phyloP scores from a whole-genome alignment of 129 eudicot species.

The Saposhnikovia divaricata region DNA sequence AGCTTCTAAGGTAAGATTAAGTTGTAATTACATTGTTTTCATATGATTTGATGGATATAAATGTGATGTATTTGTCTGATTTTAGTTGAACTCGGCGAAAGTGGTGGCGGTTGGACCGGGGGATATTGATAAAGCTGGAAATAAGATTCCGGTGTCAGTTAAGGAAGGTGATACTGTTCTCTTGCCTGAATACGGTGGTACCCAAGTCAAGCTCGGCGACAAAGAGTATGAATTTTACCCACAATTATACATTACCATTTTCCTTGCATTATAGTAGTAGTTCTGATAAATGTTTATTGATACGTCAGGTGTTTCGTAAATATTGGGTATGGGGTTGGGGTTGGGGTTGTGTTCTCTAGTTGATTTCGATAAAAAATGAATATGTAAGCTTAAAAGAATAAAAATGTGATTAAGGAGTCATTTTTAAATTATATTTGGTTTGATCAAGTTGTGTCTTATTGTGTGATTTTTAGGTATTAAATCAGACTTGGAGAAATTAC shows the following conservation, averaged over 20 bases:
- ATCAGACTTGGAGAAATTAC: too few relatives aligned
- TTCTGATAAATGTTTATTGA: not conserved
- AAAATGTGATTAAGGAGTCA: not conserved
- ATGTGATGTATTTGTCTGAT: not conserved
- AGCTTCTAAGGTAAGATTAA: not conserved
- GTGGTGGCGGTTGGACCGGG: conserved; percentile 88
- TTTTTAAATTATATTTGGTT: not conserved
- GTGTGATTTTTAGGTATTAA: too few relatives aligned
- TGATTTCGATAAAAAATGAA: not conserved
- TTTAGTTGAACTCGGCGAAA: conserved; percentile 75
- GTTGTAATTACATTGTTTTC: not conserved
- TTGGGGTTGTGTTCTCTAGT: not conserved
- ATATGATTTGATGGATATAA: not conserved
- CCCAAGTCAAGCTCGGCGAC: conserved; percentile 73
- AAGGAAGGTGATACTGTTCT: conserved; percentile 94
- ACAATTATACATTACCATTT: not conserved
- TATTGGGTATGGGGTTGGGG: not conserved
- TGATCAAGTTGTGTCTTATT: not conserved
- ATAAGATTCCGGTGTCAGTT: conserved; percentile 47
- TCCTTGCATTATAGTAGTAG: not conserved
- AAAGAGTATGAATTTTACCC: conserved; percentile 45
- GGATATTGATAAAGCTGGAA: conserved; percentile 40
- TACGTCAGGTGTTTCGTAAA: too few relatives aligned
- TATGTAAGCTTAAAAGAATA: not conserved
- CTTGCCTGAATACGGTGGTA: conserved; percentile 87